phyloP scores from a whole-genome alignment of 2,329 filamentous ascomycete genomes.

The Aaosphaeria arxii region DNA sequence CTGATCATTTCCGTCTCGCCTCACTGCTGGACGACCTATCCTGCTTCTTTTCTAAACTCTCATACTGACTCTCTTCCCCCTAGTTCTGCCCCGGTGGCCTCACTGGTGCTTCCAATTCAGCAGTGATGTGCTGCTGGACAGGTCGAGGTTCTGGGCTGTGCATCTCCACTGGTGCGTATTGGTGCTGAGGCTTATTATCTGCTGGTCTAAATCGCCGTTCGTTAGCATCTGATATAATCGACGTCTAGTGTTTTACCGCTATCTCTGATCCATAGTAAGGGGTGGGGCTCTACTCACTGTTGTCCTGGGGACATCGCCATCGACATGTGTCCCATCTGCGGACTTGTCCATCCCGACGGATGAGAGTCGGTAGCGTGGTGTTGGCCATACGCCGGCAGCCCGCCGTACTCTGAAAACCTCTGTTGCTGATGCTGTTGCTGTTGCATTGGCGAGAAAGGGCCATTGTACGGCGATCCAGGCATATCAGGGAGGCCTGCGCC shows the following conservation, averaged over 20 bases:
- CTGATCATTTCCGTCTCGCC: no score
- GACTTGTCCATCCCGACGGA: constrained; percentile 17
- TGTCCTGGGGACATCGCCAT: background rate
- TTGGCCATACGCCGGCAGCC: constrained; percentile 20
- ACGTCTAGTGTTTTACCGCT: background rate
- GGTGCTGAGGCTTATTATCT: background rate
- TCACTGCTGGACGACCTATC: no score
- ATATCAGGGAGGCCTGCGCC: background rate
- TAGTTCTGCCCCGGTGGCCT: background rate
- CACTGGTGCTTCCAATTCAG: background rate
- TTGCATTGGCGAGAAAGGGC: constrained; percentile 3
- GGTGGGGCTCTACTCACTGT: no score
- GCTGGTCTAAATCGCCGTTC: background rate
- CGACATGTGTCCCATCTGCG: constrained; percentile 11
- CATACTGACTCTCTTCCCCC: no score
- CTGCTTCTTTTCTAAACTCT: no score
- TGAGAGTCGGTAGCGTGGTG: constrained; percentile 21
- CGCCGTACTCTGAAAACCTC: constrained; percentile 11
- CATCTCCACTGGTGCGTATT: background rate
- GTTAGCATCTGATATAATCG: background rate
- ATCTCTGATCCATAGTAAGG: background rate
- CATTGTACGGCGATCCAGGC: background rate
- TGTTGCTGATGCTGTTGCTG: background rate
- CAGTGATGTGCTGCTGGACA: background rate
- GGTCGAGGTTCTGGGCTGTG: background rate